Conservation (phyloP, 371 early-diverging fungal species). For the Apophysomyces variabilis region DNA sequence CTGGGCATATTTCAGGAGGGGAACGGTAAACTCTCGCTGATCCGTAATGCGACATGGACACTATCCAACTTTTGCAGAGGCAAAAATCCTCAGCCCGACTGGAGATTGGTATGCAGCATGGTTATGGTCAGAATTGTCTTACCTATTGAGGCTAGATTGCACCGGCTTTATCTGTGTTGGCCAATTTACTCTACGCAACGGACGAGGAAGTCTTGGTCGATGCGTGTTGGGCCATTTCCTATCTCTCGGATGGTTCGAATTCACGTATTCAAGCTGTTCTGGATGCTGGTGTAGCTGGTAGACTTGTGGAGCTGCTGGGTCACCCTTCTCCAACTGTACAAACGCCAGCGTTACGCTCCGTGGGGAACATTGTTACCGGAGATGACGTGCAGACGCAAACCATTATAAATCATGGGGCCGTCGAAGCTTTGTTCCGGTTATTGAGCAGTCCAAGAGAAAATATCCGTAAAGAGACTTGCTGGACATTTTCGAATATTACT, state of each 20-base stretch:
- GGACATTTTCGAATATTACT: slow-evolving; percentile 99
- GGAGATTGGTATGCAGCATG: slow-evolving; percentile 68
- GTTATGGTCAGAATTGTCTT: background rate
- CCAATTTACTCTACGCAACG: slow-evolving; percentile 83
- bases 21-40: slow-evolving; percentile 86
- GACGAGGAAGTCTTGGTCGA: slow-evolving; percentile 98
- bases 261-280: slow-evolving; percentile 97
- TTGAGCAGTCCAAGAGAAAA: slow-evolving; percentile 90
- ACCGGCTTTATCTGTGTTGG: slow-evolving; percentile 85
- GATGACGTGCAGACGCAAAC: slow-evolving; percentile 97
- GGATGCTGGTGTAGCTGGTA: slow-evolving; percentile 87
- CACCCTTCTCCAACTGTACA: slow-evolving; percentile 87
- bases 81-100: slow-evolving; percentile 95
- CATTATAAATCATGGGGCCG: slow-evolving; percentile 88
- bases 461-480: slow-evolving; percentile 99
- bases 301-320: slow-evolving; percentile 90
- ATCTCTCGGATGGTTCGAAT: slow-evolving; percentile 95
- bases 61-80: slow-evolving; percentile 99
- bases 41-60: slow-evolving; percentile 99
- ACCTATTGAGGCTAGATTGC: slow-evolving; percentile 59
- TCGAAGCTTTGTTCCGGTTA: slow-evolving; percentile 78
- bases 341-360: slow-evolving; percentile 97
- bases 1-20: slow-evolving; percentile 81
- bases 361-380: slow-evolving; percentile 99
- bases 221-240: slow-evolving; percentile 99